Base-by-base conservation (phyloP, 805 yeast species). In the Saitoella complicata region DNA sequence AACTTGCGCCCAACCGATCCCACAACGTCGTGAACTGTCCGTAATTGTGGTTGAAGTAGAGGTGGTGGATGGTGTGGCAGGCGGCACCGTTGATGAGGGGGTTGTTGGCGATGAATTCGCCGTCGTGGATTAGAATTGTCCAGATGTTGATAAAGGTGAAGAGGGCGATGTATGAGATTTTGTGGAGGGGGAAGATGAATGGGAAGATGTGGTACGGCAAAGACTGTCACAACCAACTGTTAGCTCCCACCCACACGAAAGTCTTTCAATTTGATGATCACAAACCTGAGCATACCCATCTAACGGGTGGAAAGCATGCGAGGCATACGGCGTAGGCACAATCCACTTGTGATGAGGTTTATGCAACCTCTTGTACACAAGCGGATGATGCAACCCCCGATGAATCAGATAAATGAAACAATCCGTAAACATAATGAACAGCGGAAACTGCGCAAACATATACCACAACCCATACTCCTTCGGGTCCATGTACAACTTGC, bases 301-400 rank as follows among this genome's bases (percentile, higher is more conserved):
- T 44, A 91, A 81, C 9, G 98, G 97, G 64, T 91, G 95, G 85
- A 91, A 91, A 30, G 97, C 96, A 59, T 87, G 96, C 6, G 95
- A 84, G 0, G 98, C 98, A 66, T 80, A 91, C 39, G 98, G 98
- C 7, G 98, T 88, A 49, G 97, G 88, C 37, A 91, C 95, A 54
- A 91, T 76, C 98, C 98, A 91, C 67, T 91, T 91, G 72, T 91
- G 98, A 64, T 91, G 98, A 8, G 96, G 96, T 67, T 91, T 91
- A 69, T 91, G 98, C 50, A 91, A 67, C 30, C 57, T 62, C 68
- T 80, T 87, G 74, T 91, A 91, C 37, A 91, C 79, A 11, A 70
- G 54, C 21, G 95, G 96, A 84, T 91, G 85, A 62, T 91, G 98
- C 57, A 91, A 71, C 73, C 83, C 74, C 60, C 97, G 77, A 67